Conservation (phyloP, 306 rosid species). For the Casuarina glauca region DNA sequence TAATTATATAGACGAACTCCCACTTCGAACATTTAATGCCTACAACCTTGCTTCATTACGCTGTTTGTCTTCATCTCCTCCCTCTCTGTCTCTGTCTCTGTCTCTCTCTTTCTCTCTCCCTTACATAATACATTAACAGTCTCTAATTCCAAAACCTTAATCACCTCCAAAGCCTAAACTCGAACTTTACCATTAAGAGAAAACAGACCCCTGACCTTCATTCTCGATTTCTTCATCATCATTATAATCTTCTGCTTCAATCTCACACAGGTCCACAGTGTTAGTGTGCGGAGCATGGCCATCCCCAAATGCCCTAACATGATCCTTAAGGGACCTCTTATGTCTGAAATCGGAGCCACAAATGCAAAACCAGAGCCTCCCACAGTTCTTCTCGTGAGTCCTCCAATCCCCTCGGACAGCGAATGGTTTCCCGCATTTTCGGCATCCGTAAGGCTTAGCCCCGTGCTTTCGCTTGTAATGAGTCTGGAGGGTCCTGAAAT, state of each 20-base stretch:
- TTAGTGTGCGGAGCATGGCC: constrained; percentile 77
- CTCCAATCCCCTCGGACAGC: constrained; percentile 95
- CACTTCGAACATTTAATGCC: constrained; percentile 56
- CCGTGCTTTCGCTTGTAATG: constrained; percentile 97
- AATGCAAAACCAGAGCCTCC: constrained; percentile 92
- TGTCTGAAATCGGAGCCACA: constrained; percentile 96
- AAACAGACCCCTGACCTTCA: constrained; percentile 31
- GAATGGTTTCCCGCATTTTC: constrained; percentile 80
- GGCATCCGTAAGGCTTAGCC: constrained; percentile 76
- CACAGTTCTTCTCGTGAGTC: constrained; percentile 96
- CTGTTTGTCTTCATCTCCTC: constrained; percentile 74
- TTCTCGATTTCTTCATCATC: constrained; percentile 34
- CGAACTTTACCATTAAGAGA: constrained; percentile 8
- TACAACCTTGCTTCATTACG: constrained; percentile 59
- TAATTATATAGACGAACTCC: constrained; percentile 51
- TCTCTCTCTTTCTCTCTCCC: constrained; percentile 28
- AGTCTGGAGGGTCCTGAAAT: constrained; percentile 85
- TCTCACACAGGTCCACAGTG: constrained; percentile 48
- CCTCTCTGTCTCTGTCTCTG: constrained; percentile 19
- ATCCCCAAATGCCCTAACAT: constrained; percentile 76
- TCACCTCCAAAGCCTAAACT: constrained; percentile 18
- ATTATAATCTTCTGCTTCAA: constrained; percentile 32
- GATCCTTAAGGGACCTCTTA: constrained; percentile 90
- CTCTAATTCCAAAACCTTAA: constrained; percentile 35
- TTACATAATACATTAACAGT: constrained; percentile 24